Evolutionary conservation across 179 eudicot genomes (phyloP).

Genomic region (Corrigiola litoralis): DNA sequence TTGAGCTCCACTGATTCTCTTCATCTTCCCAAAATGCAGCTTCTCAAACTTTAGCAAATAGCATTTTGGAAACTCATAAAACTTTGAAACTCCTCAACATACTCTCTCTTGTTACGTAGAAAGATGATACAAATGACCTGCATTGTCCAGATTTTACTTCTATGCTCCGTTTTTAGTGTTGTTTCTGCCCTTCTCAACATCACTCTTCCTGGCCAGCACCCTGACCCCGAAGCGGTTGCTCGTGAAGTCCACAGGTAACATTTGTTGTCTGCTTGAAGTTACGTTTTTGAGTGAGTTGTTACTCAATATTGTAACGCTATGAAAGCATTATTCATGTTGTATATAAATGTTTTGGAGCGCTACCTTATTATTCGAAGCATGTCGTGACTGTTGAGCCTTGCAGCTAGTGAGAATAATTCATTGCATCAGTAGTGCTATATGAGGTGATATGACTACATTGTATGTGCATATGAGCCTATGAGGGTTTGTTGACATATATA

Average conservation of each 20-base stretch:
- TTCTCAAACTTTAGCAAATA: neutral
- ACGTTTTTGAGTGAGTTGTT: too few relatives aligned
- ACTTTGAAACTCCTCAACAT: neutral
- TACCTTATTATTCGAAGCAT: neutral
- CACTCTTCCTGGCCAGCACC: conserved; percentile 68
- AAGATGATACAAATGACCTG: conserved; percentile 38
- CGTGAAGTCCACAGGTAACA: conserved; percentile 55
- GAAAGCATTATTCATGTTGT: neutral
- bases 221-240: conserved; percentile 63
- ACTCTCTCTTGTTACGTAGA: neutral
- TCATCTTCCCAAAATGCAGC: conserved; percentile 11
- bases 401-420: too few relatives aligned
- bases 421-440: too few relatives aligned
- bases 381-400: neutral
- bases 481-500: too few relatives aligned
- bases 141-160: conserved; percentile 40
- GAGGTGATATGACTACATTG: too few relatives aligned
- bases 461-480: too few relatives aligned
- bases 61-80: neutral
- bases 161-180: conserved; percentile 23
- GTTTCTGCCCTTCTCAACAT: conserved; percentile 35
- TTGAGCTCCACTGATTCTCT: neutral
- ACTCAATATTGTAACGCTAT: too few relatives aligned
- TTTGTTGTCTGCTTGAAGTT: neutral
- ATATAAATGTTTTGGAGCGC: neutral